phyloP scores from a whole-genome alignment of 768 basidiomycete species.

The Wakefieldia striispora region DNA sequence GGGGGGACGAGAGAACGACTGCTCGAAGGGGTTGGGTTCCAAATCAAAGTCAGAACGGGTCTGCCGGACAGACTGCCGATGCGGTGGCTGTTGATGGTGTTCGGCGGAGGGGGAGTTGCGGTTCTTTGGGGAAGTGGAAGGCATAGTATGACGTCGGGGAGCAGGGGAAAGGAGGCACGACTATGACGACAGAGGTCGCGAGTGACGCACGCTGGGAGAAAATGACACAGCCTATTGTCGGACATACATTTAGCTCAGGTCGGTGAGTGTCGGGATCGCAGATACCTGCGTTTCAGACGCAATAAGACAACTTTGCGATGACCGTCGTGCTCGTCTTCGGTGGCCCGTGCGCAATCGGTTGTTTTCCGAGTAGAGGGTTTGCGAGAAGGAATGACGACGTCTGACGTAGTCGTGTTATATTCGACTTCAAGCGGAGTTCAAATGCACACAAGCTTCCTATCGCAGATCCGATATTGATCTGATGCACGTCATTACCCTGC shows the following conservation, averaged over 20 bases:
- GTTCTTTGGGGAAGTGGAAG: slow-evolving; percentile 28
- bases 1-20: slow-evolving; percentile 74
- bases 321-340: slow-evolving; percentile 16
- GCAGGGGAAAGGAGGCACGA: slow-evolving; percentile 11
- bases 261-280: slow-evolving; percentile 19
- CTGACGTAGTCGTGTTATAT: slow-evolving; percentile 44
- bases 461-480: slow-evolving; percentile 36
- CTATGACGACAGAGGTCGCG: slow-evolving; percentile 27
- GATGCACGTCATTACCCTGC: slow-evolving; percentile 32
- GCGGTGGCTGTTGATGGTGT: slow-evolving; percentile 5
- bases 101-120: slow-evolving; percentile 35
- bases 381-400: slow-evolving; percentile 39
- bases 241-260: slow-evolving; percentile 16
- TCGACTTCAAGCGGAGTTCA: slow-evolving; percentile 43
- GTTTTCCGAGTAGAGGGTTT: slow-evolving; percentile 31
- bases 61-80: slow-evolving; percentile 35
- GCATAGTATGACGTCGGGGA: slow-evolving; percentile 13
- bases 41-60: slow-evolving; percentile 68
- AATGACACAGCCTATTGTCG: slow-evolving; percentile 21
- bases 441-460: slow-evolving; percentile 29
- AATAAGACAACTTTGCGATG: neutral
- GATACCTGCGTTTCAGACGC: slow-evolving; percentile 20
- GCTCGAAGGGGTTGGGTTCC: slow-evolving; percentile 93
- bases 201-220: slow-evolving; percentile 15
- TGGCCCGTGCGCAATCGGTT: slow-evolving; percentile 32